These are phyloP conservation scores for Aphanoascus verrucosus DNA, from an alignment of 2,329 filamentous ascomycete genomes.

Conservation along the genomic window DNA sequence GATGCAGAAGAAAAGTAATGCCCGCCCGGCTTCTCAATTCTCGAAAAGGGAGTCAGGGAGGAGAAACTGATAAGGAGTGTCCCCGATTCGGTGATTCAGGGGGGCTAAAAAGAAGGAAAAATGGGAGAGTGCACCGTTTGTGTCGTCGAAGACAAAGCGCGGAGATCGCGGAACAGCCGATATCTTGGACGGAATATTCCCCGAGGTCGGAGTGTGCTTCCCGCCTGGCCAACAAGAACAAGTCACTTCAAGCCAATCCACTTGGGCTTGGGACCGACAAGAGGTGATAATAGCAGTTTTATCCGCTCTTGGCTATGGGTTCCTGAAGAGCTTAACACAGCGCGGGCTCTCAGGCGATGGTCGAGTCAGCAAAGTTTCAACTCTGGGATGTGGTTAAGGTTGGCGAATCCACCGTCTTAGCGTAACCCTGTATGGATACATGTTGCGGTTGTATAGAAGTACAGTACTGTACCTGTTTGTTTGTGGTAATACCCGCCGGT, in stretches of 20 bases:
- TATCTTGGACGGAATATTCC: neutral
- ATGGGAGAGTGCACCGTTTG: neutral
- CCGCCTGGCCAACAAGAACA: neutral
- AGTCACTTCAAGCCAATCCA: too few species aligned
- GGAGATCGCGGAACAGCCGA: neutral
- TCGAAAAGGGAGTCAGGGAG: too few species aligned
- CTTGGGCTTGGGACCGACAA: too few species aligned
- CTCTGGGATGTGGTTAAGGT: neutral
- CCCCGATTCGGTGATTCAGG: too few species aligned
- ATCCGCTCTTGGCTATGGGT: constrained; percentile 1
- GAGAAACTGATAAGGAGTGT: too few species aligned
- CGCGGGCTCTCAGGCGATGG: neutral
- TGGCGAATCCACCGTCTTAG: neutral
- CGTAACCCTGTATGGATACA: neutral
- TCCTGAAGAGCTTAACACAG: constrained; percentile 4
- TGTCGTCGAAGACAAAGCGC: neutral
- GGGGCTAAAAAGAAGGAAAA: neutral
- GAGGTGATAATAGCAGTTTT: neutral
- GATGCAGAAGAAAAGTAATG: too few species aligned
- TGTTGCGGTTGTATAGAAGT: neutral
- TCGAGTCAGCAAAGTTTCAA: neutral
- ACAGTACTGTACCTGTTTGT: neutral
- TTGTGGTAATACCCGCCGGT: neutral
- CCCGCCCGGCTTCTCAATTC: too few species aligned
- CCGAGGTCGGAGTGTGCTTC: neutral